Percentiles rank a stretch among this genome's conserved stretches.
Evolutionary conservation across 805 yeast genomes (phyloP).

Genomic region (Martiniozyma abietophila): DNA sequence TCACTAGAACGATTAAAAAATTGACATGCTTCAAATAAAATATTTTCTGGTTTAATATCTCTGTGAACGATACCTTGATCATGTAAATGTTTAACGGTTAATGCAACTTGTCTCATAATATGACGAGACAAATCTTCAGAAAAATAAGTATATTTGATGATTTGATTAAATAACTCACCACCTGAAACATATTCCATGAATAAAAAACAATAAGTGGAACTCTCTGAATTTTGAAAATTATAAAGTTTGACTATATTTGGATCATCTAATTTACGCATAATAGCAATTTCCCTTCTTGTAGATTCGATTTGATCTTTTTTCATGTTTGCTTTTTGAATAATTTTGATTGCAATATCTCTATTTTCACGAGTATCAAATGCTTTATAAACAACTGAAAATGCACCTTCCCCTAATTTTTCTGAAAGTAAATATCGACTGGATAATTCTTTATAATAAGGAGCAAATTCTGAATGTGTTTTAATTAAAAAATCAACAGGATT

Average conservation of each 20-base stretch:
- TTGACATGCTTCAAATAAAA: conserved; percentile 51
- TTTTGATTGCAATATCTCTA: conserved; percentile 59
- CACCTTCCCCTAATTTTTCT: conserved; percentile 67
- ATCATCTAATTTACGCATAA: conserved; percentile 58
- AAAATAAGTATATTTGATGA: conserved; percentile 69
- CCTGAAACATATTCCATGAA: conserved; percentile 64
- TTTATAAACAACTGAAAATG: conserved; percentile 77
- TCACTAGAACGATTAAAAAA: conserved; percentile 30
- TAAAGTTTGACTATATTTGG: conserved; percentile 50
- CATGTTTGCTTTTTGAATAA: conserved; percentile 55
- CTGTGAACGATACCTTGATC: conserved; percentile 69
- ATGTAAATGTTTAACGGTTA: conserved; percentile 62
- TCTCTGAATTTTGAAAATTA: conserved; percentile 41
- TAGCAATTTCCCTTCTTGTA: conserved; percentile 61
- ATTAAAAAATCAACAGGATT: conserved; percentile 4
- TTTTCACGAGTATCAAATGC: conserved; percentile 43
- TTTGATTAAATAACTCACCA: conserved; percentile 76
- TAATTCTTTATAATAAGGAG: conserved; percentile 22
- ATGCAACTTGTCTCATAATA: conserved; percentile 61
- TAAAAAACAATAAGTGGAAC: conserved; percentile 44
- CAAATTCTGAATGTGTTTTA: conserved; percentile 10
- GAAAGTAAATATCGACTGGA: conserved; percentile 20
- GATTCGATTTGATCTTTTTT: conserved; percentile 42
- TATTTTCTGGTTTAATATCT: conserved; percentile 76
- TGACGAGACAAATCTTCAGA: conserved; percentile 65